These are phyloP conservation scores for Podaxis sp. DNA, from an alignment of 768 basidiomycete species.

Conservation along the genomic window DNA sequence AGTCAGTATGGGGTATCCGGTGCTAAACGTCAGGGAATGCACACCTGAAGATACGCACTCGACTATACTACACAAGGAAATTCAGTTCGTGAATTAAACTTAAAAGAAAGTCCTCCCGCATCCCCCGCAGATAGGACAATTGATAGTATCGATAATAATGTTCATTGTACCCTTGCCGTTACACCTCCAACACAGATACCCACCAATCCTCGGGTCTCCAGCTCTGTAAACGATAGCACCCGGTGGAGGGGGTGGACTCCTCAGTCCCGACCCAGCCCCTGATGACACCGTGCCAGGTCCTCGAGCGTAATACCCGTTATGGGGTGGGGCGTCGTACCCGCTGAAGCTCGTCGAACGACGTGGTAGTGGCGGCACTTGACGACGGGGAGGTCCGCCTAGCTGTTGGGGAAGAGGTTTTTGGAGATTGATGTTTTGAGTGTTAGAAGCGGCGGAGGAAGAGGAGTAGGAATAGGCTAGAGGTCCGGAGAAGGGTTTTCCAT, in stretches of 20 bases:
- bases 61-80: not conserved
- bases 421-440: slow-evolving; percentile 14
- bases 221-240: slow-evolving; percentile 51
- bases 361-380: slow-evolving; percentile 15
- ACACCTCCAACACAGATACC: slow-evolving; percentile 64
- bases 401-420: slow-evolving; percentile 8
- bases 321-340: slow-evolving; percentile 13
- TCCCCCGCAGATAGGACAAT: slow-evolving; percentile 62
- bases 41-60: not conserved
- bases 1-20: too few relatives aligned
- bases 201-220: slow-evolving; percentile 73
- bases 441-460: slow-evolving; percentile 19
- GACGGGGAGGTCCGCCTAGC: not conserved
- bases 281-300: slow-evolving; percentile 8
- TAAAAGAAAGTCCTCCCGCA: slow-evolving; percentile 54
- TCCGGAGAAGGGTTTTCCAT: slow-evolving; percentile 59
- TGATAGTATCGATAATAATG: slow-evolving; percentile 51
- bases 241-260: slow-evolving; percentile 29
- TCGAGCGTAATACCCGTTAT: slow-evolving; percentile 13
- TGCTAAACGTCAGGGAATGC: too few relatives aligned
- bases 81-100: not conserved
- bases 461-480: slow-evolving; percentile 53
- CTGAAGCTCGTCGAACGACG: slow-evolving; percentile 18
- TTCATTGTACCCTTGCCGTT: slow-evolving; percentile 53
- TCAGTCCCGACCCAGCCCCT: not conserved